These are phyloP conservation scores for Umbellularia californica DNA, from an alignment of 164 flowering plant species.

Conservation along the genomic window DNA sequence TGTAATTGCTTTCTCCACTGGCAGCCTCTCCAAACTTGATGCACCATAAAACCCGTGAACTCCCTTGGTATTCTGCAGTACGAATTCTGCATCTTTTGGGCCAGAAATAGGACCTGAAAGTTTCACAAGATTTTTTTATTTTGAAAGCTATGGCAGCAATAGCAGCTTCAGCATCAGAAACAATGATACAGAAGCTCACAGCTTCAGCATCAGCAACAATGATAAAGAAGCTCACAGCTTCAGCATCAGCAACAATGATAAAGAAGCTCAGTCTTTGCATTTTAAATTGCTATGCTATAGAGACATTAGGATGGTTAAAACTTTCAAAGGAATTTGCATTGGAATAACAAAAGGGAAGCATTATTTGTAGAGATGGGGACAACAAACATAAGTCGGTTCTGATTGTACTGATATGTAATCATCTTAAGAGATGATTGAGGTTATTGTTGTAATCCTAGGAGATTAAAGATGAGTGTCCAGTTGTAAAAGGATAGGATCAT, in stretches of 20 bases:
- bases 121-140: slow-evolving; percentile 8
- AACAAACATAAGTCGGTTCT: too few species aligned
- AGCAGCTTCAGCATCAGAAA: not conserved
- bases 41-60: slow-evolving; percentile 98
- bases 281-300: not conserved
- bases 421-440: too few species aligned
- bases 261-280: not conserved
- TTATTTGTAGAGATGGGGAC: not conserved
- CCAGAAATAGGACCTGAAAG: slow-evolving; percentile 90
- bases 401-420: too few species aligned
- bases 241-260: not conserved
- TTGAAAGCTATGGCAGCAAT: not conserved
- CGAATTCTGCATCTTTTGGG: slow-evolving; percentile 74
- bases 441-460: too few species aligned
- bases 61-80: slow-evolving; percentile 66
- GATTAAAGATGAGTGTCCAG: too few species aligned
- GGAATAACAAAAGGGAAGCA: not conserved
- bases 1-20: slow-evolving; percentile 89
- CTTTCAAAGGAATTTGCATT: not conserved
- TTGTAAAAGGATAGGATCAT: too few species aligned
- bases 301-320: not conserved
- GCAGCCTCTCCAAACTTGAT: slow-evolving; percentile 94
- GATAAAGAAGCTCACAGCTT: not conserved
- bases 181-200: not conserved
- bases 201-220: not conserved